Percentiles rank a stretch among this genome's conserved stretches.
These are phyloP conservation scores for Cercophora samala DNA, from an alignment of 495 filamentous ascomycete species.

Conservation along the genomic window DNA sequence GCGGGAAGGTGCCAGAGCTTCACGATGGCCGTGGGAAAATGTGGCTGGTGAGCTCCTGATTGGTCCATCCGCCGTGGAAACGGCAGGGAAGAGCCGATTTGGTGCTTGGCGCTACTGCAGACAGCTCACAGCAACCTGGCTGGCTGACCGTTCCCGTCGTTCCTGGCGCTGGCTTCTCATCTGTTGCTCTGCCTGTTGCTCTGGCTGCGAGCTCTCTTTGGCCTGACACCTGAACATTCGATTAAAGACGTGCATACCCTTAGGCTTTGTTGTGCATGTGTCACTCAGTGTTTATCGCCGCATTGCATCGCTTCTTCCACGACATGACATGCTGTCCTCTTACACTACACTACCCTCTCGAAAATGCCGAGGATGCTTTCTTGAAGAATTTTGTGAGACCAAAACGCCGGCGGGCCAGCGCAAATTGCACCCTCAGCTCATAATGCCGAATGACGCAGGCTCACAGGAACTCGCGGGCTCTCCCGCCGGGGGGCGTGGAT, in stretches of 20 bases:
- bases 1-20: slow-evolving; percentile 26
- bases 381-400: background rate
- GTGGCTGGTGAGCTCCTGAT: slow-evolving; percentile 25
- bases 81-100: slow-evolving; percentile 14
- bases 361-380: background rate
- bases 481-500: background rate
- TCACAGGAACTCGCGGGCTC: slow-evolving; percentile 5
- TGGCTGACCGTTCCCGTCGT: slow-evolving; percentile 7
- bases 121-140: slow-evolving; percentile 4
- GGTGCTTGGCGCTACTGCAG: slow-evolving; percentile 5
- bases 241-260: background rate
- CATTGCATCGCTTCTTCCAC: background rate
- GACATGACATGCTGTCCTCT: background rate
- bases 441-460: slow-evolving; percentile 9
- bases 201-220: background rate
- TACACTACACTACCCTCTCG: background rate
- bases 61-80: slow-evolving; percentile 13
- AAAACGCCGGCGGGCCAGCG: background rate
- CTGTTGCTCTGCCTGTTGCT: no score
- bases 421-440: background rate
- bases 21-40: slow-evolving; percentile 19
- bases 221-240: slow-evolving; percentile 5
- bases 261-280: background rate
- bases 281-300: background rate
- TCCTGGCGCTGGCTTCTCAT: background rate